Evolutionary conservation across 2,329 filamentous ascomycete genomes (phyloP).

Genomic region (Beauveria bassiana): DNA sequence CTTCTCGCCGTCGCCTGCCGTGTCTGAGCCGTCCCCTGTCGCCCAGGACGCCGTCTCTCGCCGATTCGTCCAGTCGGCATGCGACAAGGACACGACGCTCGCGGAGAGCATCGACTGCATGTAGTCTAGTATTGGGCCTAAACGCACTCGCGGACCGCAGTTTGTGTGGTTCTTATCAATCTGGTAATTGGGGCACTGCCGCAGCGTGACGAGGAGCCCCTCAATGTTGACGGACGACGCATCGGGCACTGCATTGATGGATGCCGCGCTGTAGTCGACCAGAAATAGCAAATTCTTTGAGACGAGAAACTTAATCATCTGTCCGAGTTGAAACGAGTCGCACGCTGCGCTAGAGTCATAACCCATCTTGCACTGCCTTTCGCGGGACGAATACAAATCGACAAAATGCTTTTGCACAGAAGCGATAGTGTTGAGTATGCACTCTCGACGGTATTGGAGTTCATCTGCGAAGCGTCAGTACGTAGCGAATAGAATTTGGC

Average conservation of each 20-base stretch:
- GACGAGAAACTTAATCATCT: constrained; percentile 65
- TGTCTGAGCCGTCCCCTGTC: constrained; percentile 11
- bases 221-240: constrained; percentile 54
- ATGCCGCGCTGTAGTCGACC: constrained; percentile 44
- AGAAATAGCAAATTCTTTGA: constrained; percentile 54
- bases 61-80: constrained; percentile 39
- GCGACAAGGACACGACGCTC: constrained; percentile 34
- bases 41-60: constrained; percentile 35
- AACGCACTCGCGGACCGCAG: constrained; percentile 59
- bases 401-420: constrained; percentile 64
- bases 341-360: constrained; percentile 67
- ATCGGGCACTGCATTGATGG: constrained; percentile 37
- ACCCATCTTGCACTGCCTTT: constrained; percentile 61
- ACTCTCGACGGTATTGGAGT: constrained; percentile 56
- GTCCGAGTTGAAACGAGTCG: constrained; percentile 71
- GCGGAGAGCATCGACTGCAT: constrained; percentile 50
- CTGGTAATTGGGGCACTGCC: constrained; percentile 64
- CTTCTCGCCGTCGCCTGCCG: constrained; percentile 14
- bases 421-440: constrained; percentile 60
- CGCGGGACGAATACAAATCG: constrained; percentile 57
- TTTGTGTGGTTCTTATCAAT: constrained; percentile 66
- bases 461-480: constrained; percentile 40
- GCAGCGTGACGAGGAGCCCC: constrained; percentile 50
- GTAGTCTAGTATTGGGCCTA: constrained; percentile 59
- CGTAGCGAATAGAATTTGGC: neutral